A percentile compares a stretch with the other conserved stretches of the same genome.
These are phyloP conservation scores for Cryptosporidium parvum DNA, from an alignment of 169 alveolate species.

Conservation along the genomic window DNA sequence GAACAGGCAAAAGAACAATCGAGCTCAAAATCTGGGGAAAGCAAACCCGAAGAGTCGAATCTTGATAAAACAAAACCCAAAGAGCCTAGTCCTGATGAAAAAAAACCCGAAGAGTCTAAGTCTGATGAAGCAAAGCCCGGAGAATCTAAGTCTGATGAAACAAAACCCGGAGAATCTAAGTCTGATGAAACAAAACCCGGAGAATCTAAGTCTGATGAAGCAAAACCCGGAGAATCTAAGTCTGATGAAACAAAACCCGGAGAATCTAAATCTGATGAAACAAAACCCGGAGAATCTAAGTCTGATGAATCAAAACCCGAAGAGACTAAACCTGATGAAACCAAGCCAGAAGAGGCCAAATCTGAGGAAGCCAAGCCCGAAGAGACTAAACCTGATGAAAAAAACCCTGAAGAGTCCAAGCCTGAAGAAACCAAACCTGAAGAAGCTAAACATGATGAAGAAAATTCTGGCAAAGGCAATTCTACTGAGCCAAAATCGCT, in stretches of 20 bases:
- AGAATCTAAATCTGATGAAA: too few species aligned
- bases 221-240: background rate
- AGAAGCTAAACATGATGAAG: background rate
- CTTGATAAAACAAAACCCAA: background rate
- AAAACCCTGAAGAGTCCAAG: background rate
- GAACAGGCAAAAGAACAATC: background rate
- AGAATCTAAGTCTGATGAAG: slow-evolving; percentile 8
- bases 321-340: background rate
- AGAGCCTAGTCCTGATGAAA: background rate
- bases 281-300: background rate
- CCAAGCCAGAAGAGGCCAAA: background rate
- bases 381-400: background rate
- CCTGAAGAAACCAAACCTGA: background rate
- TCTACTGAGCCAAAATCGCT: background rate
- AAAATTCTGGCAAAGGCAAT: background rate
- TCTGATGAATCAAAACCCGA: background rate
- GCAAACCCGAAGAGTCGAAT: background rate
- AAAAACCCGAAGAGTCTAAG: background rate
- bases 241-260: background rate
- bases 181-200: background rate
- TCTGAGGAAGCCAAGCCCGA: background rate
- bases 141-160: background rate
- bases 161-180: background rate
- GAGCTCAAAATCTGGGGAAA: background rate
- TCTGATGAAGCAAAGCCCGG: background rate